Base-by-base conservation (phyloP, 257 asterid genomes). In the Capsicum chinense region DNA sequence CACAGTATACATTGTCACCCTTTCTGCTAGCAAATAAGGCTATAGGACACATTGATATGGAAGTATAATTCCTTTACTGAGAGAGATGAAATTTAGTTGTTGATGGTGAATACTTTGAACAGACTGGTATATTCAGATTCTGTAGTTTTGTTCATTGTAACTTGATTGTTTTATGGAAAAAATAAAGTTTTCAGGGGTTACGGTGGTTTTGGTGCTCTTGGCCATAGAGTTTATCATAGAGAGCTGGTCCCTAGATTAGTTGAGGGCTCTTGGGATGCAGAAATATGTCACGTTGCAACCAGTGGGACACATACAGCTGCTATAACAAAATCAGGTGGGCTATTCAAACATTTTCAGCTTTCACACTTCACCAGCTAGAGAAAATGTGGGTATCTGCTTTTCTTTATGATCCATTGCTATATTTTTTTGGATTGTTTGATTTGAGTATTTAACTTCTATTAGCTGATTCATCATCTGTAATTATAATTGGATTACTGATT, bases 201-300 rank as follows among this genome's bases (percentile, higher is more conserved):
- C 56, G 99, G 99, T 87, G 99, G 99, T 48, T 96, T 96, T 90
- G 99, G 99, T 47, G 99, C 99, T 79, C 98, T 96, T 80, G 99
- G 99, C 56, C 99, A 96, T 88, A 88, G 94, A 58, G 99, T 94
- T 42, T 96, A 93, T 88, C 90, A 87, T 47, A 90, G 99, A 83
- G 99, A 96, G 88, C 91, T 94, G 86, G 84, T 90, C 19, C 98
- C 99, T 71, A 94, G 90, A 91, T 78, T 93, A 88, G 98, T 96
- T 4, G 85, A 90, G 85, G 98, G 97, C 52, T 89, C 97, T 78
- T 96, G 99, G 98, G 90, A 84, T 83, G 92, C 82, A 87, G 91
- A 92, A 87, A 92, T 94, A 52, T 87, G 90, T 82, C 96, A 91
- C 86, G 90, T 96, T 84, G 92, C 97, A 50, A 94, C 99, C 42